These are phyloP conservation scores for Carex myosuroides DNA, from an alignment of 176 grass and related monocot species.

Conservation along the genomic window DNA sequence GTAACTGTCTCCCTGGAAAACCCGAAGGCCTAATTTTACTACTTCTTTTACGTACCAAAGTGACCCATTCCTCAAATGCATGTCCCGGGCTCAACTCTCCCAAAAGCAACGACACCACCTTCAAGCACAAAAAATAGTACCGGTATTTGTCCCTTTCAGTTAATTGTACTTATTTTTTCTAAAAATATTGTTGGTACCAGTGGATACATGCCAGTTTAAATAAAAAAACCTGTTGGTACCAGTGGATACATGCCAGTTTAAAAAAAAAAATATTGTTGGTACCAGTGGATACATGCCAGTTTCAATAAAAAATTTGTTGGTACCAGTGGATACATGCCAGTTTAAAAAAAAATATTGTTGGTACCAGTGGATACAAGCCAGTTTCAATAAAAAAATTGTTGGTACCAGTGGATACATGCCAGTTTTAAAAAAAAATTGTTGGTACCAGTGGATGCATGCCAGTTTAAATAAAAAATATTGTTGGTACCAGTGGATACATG, in stretches of 20 bases:
- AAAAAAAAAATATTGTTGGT: too few relatives aligned
- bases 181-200: not conserved
- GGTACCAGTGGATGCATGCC: too few relatives aligned
- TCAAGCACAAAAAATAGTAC: conserved; percentile 18
- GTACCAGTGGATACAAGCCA: too few relatives aligned
- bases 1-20: conserved; percentile 48
- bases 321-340: too few relatives aligned
- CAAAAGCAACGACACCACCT: conserved; percentile 81
- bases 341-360: too few relatives aligned
- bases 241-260: not conserved
- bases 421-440: too few relatives aligned
- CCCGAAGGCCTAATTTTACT: conserved; percentile 63
- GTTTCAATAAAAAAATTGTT: too few relatives aligned
- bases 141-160: not conserved
- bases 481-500: too few relatives aligned
- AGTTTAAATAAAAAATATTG: too few relatives aligned
- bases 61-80: conserved; percentile 76
- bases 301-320: too few relatives aligned
- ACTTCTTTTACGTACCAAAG: conserved; percentile 67
- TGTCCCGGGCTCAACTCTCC: conserved; percentile 50
- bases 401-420: too few relatives aligned
- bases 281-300: too few relatives aligned
- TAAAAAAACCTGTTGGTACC: not conserved
- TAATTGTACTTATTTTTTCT: not conserved
- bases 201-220: not conserved